Conservation (phyloP, 805 yeast species). For the Wickerhamiella australiensis region DNA sequence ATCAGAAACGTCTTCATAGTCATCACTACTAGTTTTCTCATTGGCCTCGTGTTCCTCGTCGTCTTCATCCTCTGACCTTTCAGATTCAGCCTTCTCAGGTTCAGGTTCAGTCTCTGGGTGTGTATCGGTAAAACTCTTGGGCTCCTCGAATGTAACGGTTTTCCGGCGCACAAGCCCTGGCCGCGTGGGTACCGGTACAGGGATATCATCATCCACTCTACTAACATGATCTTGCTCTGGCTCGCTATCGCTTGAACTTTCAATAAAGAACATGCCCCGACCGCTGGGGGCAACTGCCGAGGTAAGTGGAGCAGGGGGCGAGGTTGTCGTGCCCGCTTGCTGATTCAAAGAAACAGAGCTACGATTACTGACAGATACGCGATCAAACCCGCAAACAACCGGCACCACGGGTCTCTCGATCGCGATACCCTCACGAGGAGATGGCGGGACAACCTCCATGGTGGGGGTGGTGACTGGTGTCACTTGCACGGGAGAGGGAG, state of each 20-base stretch:
- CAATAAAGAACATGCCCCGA: constrained; percentile 9
- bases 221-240: neutral
- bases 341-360: neutral
- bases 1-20: constrained; percentile 21
- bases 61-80: neutral
- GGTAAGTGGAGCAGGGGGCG: neutral
- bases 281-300: neutral
- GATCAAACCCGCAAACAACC: constrained; percentile 7
- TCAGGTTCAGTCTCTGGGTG: neutral
- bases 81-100: too few relatives aligned
- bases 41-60: neutral
- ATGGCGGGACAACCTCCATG: constrained; percentile 1
- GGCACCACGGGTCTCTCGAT: neutral
- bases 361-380: constrained; percentile 6
- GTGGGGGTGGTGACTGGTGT: constrained; percentile 8
- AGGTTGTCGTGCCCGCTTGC: neutral
- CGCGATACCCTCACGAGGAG: neutral
- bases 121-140: neutral
- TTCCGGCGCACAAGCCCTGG: constrained; percentile 7
- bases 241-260: constrained; percentile 9
- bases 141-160: constrained; percentile 10
- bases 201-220: neutral
- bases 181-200: constrained; percentile 4
- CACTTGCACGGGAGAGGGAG: neutral
- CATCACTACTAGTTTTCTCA: neutral